Conservation (phyloP, 169 alveolate genomes). For the Plasmodium berghei region DNA sequence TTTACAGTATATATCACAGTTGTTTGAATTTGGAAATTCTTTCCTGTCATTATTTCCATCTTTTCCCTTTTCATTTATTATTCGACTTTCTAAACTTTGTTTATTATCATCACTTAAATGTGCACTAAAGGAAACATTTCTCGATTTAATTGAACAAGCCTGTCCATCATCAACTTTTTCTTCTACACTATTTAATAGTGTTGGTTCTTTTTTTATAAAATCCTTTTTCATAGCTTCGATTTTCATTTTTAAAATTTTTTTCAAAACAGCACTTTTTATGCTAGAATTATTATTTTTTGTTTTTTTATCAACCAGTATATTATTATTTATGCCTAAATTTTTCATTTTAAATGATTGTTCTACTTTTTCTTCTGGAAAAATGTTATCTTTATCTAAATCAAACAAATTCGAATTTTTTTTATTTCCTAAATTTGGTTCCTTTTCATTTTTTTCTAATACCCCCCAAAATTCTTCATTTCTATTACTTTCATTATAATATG, state of each 20-base stretch:
- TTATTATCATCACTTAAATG: too few species aligned
- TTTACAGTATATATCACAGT: too few species aligned
- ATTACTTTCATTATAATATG: too few species aligned
- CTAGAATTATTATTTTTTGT: slow-evolving; percentile 1
- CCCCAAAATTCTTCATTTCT: too few species aligned
- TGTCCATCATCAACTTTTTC: neutral
- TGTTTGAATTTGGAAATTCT: too few species aligned
- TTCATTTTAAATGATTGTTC: neutral
- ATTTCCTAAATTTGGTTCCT: neutral
- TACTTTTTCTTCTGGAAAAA: too few species aligned
- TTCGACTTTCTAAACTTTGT: neutral
- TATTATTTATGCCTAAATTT: neutral
- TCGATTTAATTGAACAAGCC: neutral
- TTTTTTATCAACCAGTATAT: neutral
- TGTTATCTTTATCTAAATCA: too few species aligned
- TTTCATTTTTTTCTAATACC: too few species aligned
- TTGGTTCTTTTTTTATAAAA: neutral
- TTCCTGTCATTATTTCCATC: neutral
- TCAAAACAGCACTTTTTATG: slow-evolving; percentile 21
- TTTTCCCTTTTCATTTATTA: neutral
- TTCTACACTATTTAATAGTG: neutral
- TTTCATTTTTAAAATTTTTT: slow-evolving; percentile 31
- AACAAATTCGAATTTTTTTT: too few species aligned
- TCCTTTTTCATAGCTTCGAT: slow-evolving; percentile 40
- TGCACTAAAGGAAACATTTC: neutral